These are phyloP conservation scores for Spongiforma sp. DNA, from an alignment of 1,284 basidiomycete genomes.

Conservation along the genomic window DNA sequence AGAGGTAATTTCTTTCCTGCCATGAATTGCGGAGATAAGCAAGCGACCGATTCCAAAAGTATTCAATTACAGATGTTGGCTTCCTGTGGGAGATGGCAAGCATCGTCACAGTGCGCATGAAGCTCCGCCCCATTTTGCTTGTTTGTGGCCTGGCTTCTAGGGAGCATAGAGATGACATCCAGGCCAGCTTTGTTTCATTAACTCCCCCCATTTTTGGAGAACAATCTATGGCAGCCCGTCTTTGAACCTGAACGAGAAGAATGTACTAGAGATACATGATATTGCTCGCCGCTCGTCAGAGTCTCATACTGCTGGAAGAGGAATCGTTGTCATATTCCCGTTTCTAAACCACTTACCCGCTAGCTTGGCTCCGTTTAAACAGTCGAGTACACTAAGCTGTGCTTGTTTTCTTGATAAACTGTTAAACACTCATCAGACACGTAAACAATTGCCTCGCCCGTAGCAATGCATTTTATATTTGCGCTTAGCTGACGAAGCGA, in stretches of 20 bases:
- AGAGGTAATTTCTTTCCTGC: no score
- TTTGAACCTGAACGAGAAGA: slow-evolving; percentile 6
- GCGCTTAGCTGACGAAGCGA: no score
- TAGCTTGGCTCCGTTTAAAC: slow-evolving; percentile 17
- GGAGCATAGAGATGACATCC: background rate
- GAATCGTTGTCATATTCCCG: slow-evolving; percentile 12
- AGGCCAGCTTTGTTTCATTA: slow-evolving; percentile 9
- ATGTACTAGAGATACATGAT: slow-evolving; percentile 9
- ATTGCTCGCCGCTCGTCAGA: slow-evolving; percentile 2
- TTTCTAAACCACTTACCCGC: no score
- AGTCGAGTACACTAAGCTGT: slow-evolving; percentile 1
- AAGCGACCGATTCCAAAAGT: no score
- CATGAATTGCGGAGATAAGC: no score
- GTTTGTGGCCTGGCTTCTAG: background rate
- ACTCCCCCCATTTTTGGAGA: slow-evolving; percentile 15
- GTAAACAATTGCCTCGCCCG: slow-evolving; percentile 11
- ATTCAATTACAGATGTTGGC: no score
- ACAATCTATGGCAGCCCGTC: slow-evolving; percentile 12
- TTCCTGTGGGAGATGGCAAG: slow-evolving; percentile 12
- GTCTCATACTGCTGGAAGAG: slow-evolving; percentile 8
- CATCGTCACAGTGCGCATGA: no score
- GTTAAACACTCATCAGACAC: slow-evolving; percentile 3
- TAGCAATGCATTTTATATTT: background rate
- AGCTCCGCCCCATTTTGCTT: background rate
- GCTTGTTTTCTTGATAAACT: background rate